phyloP scores from a whole-genome alignment of 176 grass and related monocot genomes.

The Metroxylon sagu region DNA sequence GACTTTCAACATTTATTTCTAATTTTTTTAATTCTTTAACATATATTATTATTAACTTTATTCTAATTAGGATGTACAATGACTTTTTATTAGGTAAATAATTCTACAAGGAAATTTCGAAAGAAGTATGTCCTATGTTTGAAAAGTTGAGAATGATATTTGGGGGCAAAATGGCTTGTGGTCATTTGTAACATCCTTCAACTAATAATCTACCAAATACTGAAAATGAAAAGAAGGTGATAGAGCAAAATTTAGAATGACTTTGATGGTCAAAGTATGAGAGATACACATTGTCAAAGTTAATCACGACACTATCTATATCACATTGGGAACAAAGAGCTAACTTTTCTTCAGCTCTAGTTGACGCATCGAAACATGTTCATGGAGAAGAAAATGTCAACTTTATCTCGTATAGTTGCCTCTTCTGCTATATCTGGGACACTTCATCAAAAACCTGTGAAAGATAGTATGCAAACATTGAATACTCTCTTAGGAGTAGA shows the following conservation, averaged over 20 bases:
- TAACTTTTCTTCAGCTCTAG: background rate
- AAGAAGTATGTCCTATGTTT: constrained; percentile 8
- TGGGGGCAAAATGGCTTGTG: background rate
- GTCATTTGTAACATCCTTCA: background rate
- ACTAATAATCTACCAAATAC: background rate
- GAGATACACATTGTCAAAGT: background rate
- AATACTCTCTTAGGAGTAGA: background rate
- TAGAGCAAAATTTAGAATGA: background rate
- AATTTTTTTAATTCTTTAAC: background rate
- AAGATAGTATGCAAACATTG: constrained; percentile 3
- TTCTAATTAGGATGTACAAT: background rate
- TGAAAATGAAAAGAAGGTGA: background rate
- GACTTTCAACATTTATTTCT: too few relatives aligned
- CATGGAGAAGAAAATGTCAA: background rate
- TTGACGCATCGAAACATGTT: background rate
- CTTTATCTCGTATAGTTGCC: background rate
- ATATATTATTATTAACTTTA: background rate
- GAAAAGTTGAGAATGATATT: constrained; percentile 4
- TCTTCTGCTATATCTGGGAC: background rate
- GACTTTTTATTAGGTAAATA: constrained; percentile 1
- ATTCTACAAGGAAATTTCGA: constrained; percentile 7
- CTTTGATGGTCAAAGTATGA: background rate
- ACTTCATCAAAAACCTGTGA: background rate
- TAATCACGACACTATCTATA: background rate
- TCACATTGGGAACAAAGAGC: background rate